Evolutionary conservation across 2,329 filamentous ascomycete genomes (phyloP).

Genomic region (Gnomoniopsis sp.): DNA sequence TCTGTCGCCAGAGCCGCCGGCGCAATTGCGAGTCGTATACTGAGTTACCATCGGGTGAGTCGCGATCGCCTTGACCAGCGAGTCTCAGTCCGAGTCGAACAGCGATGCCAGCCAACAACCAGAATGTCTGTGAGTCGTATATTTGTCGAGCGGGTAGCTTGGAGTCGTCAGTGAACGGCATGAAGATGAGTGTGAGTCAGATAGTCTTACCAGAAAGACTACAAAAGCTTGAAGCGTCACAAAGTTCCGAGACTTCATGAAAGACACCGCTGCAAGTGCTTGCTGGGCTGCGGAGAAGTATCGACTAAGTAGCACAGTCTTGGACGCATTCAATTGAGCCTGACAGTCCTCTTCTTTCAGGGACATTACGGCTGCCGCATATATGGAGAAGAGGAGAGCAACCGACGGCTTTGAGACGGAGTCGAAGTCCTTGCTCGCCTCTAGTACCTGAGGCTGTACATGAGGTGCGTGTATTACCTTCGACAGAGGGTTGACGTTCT

Average conservation of each 20-base stretch:
- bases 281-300: conserved; percentile 18
- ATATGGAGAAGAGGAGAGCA: conserved; percentile 19
- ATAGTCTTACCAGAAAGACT: conserved; percentile 10
- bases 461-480: conserved; percentile 49
- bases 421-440: conserved; percentile 19
- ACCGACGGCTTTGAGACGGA: conserved; percentile 12
- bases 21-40: conserved; percentile 33
- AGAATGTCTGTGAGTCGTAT: conserved; percentile 17
- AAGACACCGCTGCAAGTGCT: conserved; percentile 16
- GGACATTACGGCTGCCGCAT: conserved; percentile 16
- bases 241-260: conserved; percentile 16
- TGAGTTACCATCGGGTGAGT: not conserved
- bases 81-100: conserved; percentile 14
- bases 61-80: not conserved
- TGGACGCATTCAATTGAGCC: conserved; percentile 10
- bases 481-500: conserved; percentile 50
- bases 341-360: conserved; percentile 18
- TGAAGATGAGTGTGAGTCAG: not conserved
- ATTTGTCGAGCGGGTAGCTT: conserved; percentile 17
- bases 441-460: conserved; percentile 30
- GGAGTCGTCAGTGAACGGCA: not conserved
- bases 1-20: conserved; percentile 28
- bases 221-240: conserved; percentile 17
- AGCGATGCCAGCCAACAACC: conserved; percentile 17
- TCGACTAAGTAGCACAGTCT: conserved; percentile 6